Evolutionary conservation across 106 monocot genomes (phyloP).

Genomic region (Platanthera guangdongensis): DNA sequence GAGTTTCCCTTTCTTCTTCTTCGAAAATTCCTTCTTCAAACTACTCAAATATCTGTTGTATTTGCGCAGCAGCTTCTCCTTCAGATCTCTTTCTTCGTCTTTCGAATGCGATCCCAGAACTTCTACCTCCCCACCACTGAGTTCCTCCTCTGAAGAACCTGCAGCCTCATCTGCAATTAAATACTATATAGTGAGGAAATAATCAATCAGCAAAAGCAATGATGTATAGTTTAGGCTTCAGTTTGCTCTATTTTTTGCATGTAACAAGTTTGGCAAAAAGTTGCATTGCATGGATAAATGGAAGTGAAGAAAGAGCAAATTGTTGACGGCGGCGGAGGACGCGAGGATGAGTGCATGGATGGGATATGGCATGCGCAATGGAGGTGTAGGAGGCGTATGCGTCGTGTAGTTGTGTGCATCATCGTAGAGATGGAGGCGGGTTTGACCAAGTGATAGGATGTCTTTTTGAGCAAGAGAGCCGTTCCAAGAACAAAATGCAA

Average conservation of each 20-base stretch:
- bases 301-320: too few relatives aligned
- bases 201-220: background rate
- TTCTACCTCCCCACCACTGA: slow-evolving; percentile 32
- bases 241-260: background rate
- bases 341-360: too few relatives aligned
- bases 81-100: slow-evolving; percentile 40
- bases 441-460: too few relatives aligned
- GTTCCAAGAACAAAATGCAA: too few relatives aligned
- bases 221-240: background rate
- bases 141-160: slow-evolving; percentile 62
- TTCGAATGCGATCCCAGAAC: slow-evolving; percentile 22
- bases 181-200: background rate
- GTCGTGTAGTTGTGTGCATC: too few relatives aligned
- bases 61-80: slow-evolving; percentile 70
- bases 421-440: too few relatives aligned
- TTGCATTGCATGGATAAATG: too few relatives aligned
- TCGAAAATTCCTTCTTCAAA: slow-evolving; percentile 60
- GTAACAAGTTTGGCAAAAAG: too few relatives aligned
- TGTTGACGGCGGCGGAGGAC: too few relatives aligned
- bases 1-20: slow-evolving; percentile 71
- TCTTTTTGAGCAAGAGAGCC: too few relatives aligned
- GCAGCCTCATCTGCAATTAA: slow-evolving; percentile 35
- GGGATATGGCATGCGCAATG: too few relatives aligned
- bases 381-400: too few relatives aligned
- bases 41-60: slow-evolving; percentile 65